Conservation (phyloP, 768 basidiomycete species). For the Kwoniella dendrophila region DNA sequence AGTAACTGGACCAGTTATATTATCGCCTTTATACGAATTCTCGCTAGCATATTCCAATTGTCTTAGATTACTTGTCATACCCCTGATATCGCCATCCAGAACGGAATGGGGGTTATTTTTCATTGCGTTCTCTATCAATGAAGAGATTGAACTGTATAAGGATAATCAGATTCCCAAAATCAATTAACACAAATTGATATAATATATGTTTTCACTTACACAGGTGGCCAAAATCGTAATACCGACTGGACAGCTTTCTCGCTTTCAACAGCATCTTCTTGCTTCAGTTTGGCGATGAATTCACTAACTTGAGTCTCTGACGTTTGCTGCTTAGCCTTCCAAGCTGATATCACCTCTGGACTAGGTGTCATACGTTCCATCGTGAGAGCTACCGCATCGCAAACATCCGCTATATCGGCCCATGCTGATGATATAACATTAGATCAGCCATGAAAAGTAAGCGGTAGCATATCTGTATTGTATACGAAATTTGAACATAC, state of each 20-base stretch:
- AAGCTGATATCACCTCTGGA: constrained; percentile 18
- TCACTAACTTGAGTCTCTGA: not conserved
- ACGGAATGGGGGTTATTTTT: not conserved
- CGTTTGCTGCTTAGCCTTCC: constrained; percentile 5
- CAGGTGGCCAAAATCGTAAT: constrained; percentile 25
- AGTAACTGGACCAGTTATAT: no score
- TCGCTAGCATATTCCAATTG: no score
- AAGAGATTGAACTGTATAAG: constrained; percentile 2
- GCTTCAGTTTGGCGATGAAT: not conserved
- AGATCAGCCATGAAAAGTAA: not conserved
- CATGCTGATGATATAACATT: constrained; percentile 22
- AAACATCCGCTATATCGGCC: constrained; percentile 31
- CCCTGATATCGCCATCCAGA: not conserved
- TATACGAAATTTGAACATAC: constrained; percentile 3
- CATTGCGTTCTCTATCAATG: constrained; percentile 2
- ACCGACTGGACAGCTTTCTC: constrained; percentile 2
- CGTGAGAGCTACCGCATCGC: constrained; percentile 29
- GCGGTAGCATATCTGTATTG: not conserved
- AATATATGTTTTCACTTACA: constrained; percentile 8
- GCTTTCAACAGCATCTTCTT: constrained; percentile 3
- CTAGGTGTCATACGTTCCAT: constrained; percentile 42
- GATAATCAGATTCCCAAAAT: not conserved
- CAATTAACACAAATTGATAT: not conserved
- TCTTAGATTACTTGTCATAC: not conserved
- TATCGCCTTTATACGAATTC: no score